Evolutionary conservation across 2,329 filamentous ascomycete genomes (phyloP).

Genomic region (Monilinia laxa): DNA sequence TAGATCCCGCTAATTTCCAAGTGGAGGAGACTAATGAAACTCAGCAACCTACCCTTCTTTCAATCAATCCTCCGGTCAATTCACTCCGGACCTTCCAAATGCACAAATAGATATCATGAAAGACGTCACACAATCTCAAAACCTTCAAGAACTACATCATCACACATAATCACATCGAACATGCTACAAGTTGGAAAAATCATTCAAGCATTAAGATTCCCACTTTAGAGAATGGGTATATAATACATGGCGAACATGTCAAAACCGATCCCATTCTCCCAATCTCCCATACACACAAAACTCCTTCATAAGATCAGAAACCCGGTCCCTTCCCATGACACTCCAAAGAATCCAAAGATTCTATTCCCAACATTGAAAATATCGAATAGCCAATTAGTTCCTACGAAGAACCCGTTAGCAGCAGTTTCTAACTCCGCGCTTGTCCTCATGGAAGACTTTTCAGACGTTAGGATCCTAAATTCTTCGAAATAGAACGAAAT

Average conservation of each 20-base stretch:
- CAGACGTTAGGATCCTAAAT: neutral
- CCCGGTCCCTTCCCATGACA: conserved; percentile 14
- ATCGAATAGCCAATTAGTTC: conserved; percentile 20
- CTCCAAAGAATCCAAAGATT: conserved; percentile 19
- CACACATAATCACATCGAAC: conserved; percentile 1
- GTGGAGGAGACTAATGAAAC: neutral
- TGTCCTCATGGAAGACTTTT: conserved; percentile 13
- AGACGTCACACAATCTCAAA: neutral
- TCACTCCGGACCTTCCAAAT: neutral
- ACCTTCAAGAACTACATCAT: conserved; percentile 3
- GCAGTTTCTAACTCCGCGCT: neutral
- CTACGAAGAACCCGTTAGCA: conserved; percentile 17
- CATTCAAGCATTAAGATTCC: conserved; percentile 21
- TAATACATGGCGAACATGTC: conserved; percentile 19
- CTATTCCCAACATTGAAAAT: conserved; percentile 13
- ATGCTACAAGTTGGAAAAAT: conserved; percentile 7
- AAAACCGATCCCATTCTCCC: conserved; percentile 16
- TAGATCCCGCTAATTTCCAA: neutral
- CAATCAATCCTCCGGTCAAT: neutral
- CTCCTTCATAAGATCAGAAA: conserved; percentile 13
- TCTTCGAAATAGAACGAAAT: conserved; percentile 6
- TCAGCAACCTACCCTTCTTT: neutral
- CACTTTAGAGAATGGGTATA: conserved; percentile 20
- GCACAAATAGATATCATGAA: neutral
- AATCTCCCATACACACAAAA: conserved; percentile 19